These are phyloP conservation scores for Eucalyptus marginata DNA, from an alignment of 345 rosid species.

Conservation along the genomic window DNA sequence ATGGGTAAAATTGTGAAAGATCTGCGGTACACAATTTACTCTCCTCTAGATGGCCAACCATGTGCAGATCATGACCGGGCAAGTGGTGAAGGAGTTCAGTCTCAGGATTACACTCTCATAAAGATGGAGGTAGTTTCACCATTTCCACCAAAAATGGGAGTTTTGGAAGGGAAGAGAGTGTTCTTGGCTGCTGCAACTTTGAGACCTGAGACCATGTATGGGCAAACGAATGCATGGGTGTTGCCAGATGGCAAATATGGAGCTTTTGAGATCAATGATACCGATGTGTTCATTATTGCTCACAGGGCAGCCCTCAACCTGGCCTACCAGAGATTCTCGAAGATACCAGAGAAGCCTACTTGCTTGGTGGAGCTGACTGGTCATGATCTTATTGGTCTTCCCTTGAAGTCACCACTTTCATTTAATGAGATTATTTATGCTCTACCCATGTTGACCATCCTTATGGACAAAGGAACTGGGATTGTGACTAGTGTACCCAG, in stretches of 20 bases:
- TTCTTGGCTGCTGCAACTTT: constrained; percentile 81
- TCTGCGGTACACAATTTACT: constrained; percentile 65
- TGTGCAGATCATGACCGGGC: constrained; percentile 98
- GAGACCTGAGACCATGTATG: constrained; percentile 98
- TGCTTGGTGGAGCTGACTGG: constrained; percentile 83
- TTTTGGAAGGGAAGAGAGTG: constrained; percentile 63
- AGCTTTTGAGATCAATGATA: constrained; percentile 79
- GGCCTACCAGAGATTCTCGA: constrained; percentile 76
- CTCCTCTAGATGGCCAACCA: constrained; percentile 93
- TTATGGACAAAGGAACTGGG: constrained; percentile 93
- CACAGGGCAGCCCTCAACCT: constrained; percentile 84
- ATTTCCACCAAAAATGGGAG: constrained; percentile 49
- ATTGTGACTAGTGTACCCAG: constrained; percentile 96
- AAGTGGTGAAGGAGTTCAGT: constrained; percentile 87
- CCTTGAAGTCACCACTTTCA: constrained; percentile 65
- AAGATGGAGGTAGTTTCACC: constrained; percentile 83
- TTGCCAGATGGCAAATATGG: constrained; percentile 91
- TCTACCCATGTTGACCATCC: constrained; percentile 89
- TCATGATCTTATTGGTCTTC: constrained; percentile 78
- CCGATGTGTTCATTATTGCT: constrained; percentile 61
- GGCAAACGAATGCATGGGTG: constrained; percentile 96
- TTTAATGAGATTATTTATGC: constrained; percentile 64
- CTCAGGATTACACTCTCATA: constrained; percentile 86
- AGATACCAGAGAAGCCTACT: constrained; percentile 53
- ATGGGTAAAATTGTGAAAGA: constrained; percentile 90